A percentile compares a stretch with the other conserved stretches of the same genome.
Conservation (phyloP, 768 basidiomycete species). For the Panaeolus cyanescens region DNA sequence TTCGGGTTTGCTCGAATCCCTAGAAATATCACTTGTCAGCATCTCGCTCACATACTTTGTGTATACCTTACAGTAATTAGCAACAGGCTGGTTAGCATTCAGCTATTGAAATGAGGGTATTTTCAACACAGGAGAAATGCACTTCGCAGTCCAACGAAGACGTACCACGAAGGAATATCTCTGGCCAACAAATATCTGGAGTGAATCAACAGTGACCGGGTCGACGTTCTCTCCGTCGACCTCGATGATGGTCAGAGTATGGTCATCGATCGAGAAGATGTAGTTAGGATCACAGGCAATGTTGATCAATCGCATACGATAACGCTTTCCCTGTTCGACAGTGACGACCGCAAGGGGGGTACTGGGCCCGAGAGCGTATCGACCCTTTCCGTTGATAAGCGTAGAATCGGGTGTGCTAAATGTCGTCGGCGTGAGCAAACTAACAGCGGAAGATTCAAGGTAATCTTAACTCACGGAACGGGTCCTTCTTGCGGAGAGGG, state of each 20-base stretch:
- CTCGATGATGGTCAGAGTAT: constrained; percentile 42
- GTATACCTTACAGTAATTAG: constrained; percentile 38
- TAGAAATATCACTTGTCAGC: not conserved
- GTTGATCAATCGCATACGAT: constrained; percentile 52
- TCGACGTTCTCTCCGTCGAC: constrained; percentile 25
- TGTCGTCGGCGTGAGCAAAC: constrained; percentile 17
- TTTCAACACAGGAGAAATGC: not conserved
- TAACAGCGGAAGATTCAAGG: constrained; percentile 19
- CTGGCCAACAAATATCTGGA: constrained; percentile 39
- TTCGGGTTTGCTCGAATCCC: not conserved
- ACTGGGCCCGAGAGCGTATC: constrained; percentile 40
- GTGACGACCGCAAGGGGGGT: constrained; percentile 42
- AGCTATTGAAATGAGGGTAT: constrained; percentile 16
- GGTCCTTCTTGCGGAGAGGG: not conserved
- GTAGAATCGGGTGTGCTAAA: constrained; percentile 28
- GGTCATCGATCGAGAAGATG: constrained; percentile 42
- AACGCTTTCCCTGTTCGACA: constrained; percentile 40
- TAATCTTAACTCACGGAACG: not conserved
- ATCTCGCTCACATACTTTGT: not conserved
- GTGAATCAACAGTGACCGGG: constrained; percentile 37
- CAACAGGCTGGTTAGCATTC: constrained; percentile 39
- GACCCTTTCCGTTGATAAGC: constrained; percentile 53
- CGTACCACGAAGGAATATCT: not conserved
- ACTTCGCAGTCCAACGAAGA: not conserved
- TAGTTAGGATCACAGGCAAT: constrained; percentile 49